A percentile compares a stretch with the other conserved stretches of the same genome.
phyloP scores from a whole-genome alignment of 768 basidiomycete genomes.

The Amanita pallidorosea region DNA sequence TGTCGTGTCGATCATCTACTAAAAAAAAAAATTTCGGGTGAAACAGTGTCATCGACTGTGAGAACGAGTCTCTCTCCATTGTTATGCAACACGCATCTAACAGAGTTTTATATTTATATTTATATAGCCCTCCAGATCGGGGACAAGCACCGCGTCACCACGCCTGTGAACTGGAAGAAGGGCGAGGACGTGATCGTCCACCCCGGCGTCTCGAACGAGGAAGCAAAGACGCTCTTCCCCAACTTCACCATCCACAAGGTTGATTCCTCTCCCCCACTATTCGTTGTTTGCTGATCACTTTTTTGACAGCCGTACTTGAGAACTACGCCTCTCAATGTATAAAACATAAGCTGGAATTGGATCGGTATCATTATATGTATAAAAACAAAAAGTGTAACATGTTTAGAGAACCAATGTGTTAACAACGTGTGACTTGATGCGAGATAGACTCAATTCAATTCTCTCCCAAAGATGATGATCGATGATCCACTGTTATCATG shows the following conservation, averaged over 20 bases:
- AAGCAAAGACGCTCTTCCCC: slow-evolving; percentile 89
- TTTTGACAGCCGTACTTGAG: slow-evolving; percentile 71
- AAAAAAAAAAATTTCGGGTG: too few relatives aligned
- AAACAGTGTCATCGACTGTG: slow-evolving; percentile 65
- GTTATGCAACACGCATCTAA: slow-evolving; percentile 22
- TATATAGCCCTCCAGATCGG: slow-evolving; percentile 74
- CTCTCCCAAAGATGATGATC: too few relatives aligned
- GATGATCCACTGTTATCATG: too few relatives aligned
- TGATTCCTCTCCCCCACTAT: too few relatives aligned
- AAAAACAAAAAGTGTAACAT: too few relatives aligned
- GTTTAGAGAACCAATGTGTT: too few relatives aligned
- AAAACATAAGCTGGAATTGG: slow-evolving; percentile 2
- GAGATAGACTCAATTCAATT: too few relatives aligned
- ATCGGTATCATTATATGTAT: too few relatives aligned
- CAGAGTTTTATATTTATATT: slow-evolving; percentile 1
- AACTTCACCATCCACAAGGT: slow-evolving; percentile 68
- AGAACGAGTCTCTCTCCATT: slow-evolving; percentile 12
- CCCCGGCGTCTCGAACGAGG: slow-evolving; percentile 70
- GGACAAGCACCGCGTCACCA: slow-evolving; percentile 75
- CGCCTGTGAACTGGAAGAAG: slow-evolving; percentile 92
- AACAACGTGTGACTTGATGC: too few relatives aligned
- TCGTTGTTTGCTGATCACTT: neutral
- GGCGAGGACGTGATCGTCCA: slow-evolving; percentile 94
- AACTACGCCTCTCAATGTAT: slow-evolving; percentile 50
- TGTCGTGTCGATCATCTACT: too few relatives aligned